Evolutionary conservation across 1,284 basidiomycete genomes (phyloP), one percentile per base, ranked within the genome.

Genomic region (Schizophyllum commune): DNA sequence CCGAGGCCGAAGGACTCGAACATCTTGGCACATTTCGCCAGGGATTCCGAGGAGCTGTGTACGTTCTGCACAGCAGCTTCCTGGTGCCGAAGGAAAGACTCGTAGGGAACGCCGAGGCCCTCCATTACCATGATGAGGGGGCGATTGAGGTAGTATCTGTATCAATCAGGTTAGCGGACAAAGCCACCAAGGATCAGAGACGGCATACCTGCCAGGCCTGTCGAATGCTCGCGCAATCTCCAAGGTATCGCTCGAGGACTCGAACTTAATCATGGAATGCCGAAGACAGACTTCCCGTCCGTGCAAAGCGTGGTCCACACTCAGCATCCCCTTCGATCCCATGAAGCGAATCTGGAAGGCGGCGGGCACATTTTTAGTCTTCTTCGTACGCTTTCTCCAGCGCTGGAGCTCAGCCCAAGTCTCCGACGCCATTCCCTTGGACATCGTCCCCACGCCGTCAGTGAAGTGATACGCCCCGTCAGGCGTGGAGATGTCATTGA

Each of bases 361-460:
- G 81, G 6, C 77, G 72, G 17, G 84, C 78, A 63, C 75, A 73
- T 1, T 72, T 69, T 60, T 71, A 72, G 19, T 65, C 68, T 5
- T 76, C 71, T 9, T 69, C 71, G 20, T 75, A 74, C 39, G 72
- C 68, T 55, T 77, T 75, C 0, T 75, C 72, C 5, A 72, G 67
- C 51, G 51, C 52, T 72, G 73, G 17, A 80, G 71, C 21, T 83
- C 72, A 6, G 72, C 70, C 62, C 81, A 83, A 22, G 90, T 82
- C 21, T 76, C 77, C 15, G 71, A 68, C 3, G 85, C 82, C 17
- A 89, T 69, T 13, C 80, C 77, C 4, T 71, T 69, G 0, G 87
- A 89, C 62, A 90, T 80, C 0, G 80, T 87, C 0, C 88, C 88
- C 8, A 88, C 83, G 6, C 88, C 88, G 65, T 90, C 88, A 0